Conservation (phyloP, 1,284 basidiomycete genomes). For the Malassezia caprae region DNA sequence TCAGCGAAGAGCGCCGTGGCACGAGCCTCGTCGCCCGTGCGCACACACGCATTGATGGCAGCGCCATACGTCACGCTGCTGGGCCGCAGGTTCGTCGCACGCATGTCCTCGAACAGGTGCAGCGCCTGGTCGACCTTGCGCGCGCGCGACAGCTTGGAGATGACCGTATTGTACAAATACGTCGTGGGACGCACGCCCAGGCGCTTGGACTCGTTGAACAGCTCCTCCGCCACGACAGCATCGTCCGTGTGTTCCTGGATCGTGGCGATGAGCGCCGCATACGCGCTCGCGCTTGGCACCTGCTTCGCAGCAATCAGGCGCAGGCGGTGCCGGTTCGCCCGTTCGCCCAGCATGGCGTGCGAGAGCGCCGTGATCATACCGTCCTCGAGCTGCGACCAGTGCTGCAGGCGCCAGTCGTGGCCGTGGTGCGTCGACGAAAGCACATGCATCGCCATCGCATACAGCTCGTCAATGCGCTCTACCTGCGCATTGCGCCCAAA, state of each 20-base stretch:
- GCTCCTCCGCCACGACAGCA: constrained; percentile 41
- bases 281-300: constrained; percentile 32
- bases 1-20: constrained; percentile 76
- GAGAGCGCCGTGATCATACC: constrained; percentile 41
- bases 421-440: constrained; percentile 26
- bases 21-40: constrained; percentile 75
- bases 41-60: constrained; percentile 67
- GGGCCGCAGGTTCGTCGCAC: constrained; percentile 54
- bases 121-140: constrained; percentile 43
- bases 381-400: constrained; percentile 45
- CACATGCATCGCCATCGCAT: constrained; percentile 51
- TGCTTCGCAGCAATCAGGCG: constrained; percentile 37
- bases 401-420: constrained; percentile 48
- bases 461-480: constrained; percentile 52
- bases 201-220: constrained; percentile 44
- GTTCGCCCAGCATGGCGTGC: constrained; percentile 32
- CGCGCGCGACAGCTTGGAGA: constrained; percentile 45
- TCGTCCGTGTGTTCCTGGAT: constrained; percentile 47
- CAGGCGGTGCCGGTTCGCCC: constrained; percentile 33
- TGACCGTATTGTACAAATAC: constrained; percentile 47
- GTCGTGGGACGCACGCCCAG: constrained; percentile 33
- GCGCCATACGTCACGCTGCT: constrained; percentile 90
- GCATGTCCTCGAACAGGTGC: constrained; percentile 43
- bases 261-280: constrained; percentile 42
- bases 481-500: constrained; percentile 52